Evolutionary conservation across 225 moss, liverwort and hornwort species (phyloP).

Genomic region (Pseudisothecium myosuroides): DNA sequence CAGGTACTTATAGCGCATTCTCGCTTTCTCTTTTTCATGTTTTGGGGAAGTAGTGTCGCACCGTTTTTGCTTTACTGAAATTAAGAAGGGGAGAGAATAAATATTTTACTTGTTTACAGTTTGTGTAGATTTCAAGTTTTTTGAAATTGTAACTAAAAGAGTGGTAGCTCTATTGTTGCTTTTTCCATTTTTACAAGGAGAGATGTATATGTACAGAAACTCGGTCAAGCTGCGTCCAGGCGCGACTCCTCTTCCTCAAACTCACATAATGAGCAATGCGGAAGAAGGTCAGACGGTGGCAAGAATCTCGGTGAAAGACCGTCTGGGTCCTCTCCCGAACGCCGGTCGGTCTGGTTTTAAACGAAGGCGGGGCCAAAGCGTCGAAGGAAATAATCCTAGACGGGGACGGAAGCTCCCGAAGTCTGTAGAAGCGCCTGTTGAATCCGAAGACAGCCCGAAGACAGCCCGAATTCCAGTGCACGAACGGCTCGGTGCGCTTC

Average conservation of each 20-base stretch:
- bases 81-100: background rate
- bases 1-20: background rate
- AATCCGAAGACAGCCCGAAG: background rate
- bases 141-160: background rate
- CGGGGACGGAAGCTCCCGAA: slow-evolving; percentile 1
- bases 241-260: background rate
- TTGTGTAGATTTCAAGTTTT: background rate
- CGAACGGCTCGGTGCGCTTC: slow-evolving; percentile 22
- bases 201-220: background rate
- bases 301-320: slow-evolving; percentile 29
- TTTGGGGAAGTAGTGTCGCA: background rate
- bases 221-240: background rate
- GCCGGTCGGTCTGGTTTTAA: background rate
- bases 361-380: slow-evolving; percentile 3
- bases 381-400: background rate
- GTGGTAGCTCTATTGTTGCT: background rate
- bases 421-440: background rate
- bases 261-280: background rate
- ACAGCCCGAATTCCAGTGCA: slow-evolving; percentile 4
- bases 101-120: background rate
- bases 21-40: background rate
- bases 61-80: background rate
- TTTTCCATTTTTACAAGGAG: background rate
- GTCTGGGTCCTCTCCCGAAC: slow-evolving; percentile 19
- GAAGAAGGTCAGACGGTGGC: background rate